Evolutionary conservation across 2,329 filamentous ascomycete species (phyloP).

Genomic region (Cercospora canescens): DNA sequence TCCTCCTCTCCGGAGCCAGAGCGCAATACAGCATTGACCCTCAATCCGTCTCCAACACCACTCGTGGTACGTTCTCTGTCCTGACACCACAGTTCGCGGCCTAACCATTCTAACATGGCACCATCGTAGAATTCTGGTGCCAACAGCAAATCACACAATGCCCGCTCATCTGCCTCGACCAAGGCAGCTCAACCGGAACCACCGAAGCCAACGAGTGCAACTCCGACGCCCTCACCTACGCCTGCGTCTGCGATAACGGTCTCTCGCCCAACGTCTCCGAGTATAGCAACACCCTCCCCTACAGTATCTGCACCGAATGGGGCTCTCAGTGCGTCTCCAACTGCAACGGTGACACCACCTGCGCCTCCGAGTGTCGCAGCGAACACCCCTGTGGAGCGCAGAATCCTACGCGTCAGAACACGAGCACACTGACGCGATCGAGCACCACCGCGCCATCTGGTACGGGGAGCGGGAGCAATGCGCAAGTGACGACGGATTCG

Average conservation of each 20-base stretch:
- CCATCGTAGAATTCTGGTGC: constrained; percentile 58
- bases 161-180: constrained; percentile 71
- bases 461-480: constrained; percentile 35
- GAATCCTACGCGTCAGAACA: constrained; percentile 62
- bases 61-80: constrained; percentile 17
- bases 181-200: constrained; percentile 49
- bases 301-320: constrained; percentile 72
- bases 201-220: constrained; percentile 65
- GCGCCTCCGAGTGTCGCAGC: constrained; percentile 60
- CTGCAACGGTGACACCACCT: constrained; percentile 59
- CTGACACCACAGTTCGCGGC: neutral
- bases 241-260: constrained; percentile 70
- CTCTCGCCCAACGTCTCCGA: constrained; percentile 70
- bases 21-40: constrained; percentile 63
- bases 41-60: constrained; percentile 52
- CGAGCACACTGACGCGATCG: constrained; percentile 49
- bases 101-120: neutral
- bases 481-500: constrained; percentile 34
- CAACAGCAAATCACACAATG: constrained; percentile 62
- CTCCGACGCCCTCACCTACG: constrained; percentile 64
- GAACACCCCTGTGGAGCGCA: constrained; percentile 73
- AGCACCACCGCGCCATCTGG: constrained; percentile 37
- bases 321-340: constrained; percentile 59
- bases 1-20: constrained; percentile 51
- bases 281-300: constrained; percentile 77